Percentiles rank a stretch among this genome's conserved stretches.
These are phyloP conservation scores for Sonneratia caseolaris DNA, from an alignment of 345 rosid species.

Conservation along the genomic window DNA sequence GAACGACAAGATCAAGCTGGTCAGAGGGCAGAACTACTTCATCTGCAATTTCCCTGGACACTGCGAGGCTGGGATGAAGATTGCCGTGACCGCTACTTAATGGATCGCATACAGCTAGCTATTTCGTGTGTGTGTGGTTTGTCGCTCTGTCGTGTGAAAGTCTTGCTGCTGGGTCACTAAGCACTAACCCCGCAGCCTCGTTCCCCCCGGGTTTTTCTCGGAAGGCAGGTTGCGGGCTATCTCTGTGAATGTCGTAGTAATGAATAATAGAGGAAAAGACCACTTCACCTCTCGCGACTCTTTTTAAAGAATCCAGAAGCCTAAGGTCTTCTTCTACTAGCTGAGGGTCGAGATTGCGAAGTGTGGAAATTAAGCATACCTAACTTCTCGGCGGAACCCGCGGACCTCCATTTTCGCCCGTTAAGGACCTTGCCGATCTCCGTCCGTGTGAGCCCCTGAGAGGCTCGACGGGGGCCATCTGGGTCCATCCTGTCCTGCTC, in stretches of 20 bases:
- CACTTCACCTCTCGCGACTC: too few relatives aligned
- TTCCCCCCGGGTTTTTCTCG: background rate
- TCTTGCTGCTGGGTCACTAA: background rate
- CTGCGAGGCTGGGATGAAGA: conserved; percentile 12
- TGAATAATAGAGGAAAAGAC: background rate
- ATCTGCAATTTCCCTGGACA: conserved; percentile 12
- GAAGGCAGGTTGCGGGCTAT: background rate
- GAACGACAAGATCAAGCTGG: conserved; percentile 7
- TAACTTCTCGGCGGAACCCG: too few relatives aligned
- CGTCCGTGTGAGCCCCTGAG: too few relatives aligned
- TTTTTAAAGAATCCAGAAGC: too few relatives aligned
- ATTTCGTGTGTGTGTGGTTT: background rate
- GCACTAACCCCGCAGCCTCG: background rate
- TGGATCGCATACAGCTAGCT: background rate
- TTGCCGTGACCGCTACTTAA: conserved; percentile 3
- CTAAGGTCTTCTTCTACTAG: too few relatives aligned
- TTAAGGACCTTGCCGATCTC: too few relatives aligned
- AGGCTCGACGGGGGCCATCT: too few relatives aligned
- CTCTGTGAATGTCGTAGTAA: background rate
- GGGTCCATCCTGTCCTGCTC: too few relatives aligned
- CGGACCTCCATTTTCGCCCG: too few relatives aligned
- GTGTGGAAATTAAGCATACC: too few relatives aligned
- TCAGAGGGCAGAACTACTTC: conserved; percentile 13
- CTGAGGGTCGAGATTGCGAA: too few relatives aligned
- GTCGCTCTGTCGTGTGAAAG: background rate